Base-by-base conservation (phyloP, 2,329 filamentous ascomycete genomes). In the Pseudonectria foliicola region DNA sequence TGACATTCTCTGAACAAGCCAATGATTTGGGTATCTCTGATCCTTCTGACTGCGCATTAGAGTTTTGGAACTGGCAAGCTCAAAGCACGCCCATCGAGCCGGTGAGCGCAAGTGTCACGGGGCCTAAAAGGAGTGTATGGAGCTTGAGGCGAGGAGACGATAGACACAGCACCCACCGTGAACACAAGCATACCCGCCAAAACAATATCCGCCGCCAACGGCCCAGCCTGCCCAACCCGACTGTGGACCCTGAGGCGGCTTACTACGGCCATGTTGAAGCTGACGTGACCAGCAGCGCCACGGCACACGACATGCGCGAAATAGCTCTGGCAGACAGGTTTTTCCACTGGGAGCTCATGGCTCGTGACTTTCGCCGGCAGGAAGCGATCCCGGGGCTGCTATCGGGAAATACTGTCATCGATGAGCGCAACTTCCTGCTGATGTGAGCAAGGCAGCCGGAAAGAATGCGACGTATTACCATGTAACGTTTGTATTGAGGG, bases 101-200 rank as follows among this genome's bases (percentile, higher is more conserved):
- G n/a, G 56, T 75, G 15, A 72, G 68, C 29, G 67, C 73, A 32
- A 70, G 63, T 40, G 65, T 76, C 57, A 71, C 77, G 38, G 50
- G 72, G 5, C 66, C 70, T 4, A 68, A 67, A 38, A 62, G 61
- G 37, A 64, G 65, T 39, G 61, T 74, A 26, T 70, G 70, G 64
- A 73, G 62, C 47, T 70, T 73, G 44, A 55, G 65, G 36, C 66
- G 67, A 42, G 47, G 43, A 21, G 43, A 51, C 12, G 37, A 31
- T 6, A 37, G 36, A 33, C 33, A 40, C 32, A 33, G 34, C 21
- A 26, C 34, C 21, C 38, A 31, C 27, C 25, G 32, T 12, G 27
- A 27, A 13, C 28, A 38, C 25, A 35, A 37, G 29, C 34, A 38
- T 25, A 26, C 15, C n/a, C 31, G 34, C 33, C 18, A 21, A 8